Evolutionary conservation across 169 alveolate genomes (phyloP).

Genomic region (Cryptosporidium meleagridis): DNA sequence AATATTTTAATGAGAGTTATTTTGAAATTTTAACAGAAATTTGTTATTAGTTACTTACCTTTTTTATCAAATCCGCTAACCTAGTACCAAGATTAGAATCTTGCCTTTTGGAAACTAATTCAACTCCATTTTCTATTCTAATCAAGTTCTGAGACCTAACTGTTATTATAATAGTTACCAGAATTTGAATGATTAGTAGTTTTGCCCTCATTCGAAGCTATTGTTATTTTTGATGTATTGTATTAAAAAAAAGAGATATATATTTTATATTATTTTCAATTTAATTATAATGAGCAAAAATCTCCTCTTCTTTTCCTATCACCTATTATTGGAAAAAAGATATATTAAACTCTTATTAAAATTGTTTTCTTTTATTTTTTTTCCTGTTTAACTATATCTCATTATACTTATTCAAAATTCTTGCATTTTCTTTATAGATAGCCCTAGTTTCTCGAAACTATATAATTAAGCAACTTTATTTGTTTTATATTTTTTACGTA

Average conservation of each 20-base stretch:
- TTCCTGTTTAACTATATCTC: not conserved
- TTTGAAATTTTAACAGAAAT: not conserved
- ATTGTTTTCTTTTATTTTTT: not conserved
- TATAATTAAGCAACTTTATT: not conserved
- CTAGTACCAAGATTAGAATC: constrained; percentile 14
- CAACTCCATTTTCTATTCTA: constrained; percentile 26
- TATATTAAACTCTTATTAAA: not conserved
- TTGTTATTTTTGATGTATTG: not conserved
- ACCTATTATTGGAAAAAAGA: not conserved
- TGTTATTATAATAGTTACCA: not conserved
- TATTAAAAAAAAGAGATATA: not conserved
- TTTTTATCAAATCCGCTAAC: constrained; percentile 9
- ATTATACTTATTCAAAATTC: not conserved
- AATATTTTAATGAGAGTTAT: not conserved
- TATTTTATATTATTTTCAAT: not conserved
- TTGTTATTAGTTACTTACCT: constrained; percentile 1
- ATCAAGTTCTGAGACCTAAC: constrained; percentile 43
- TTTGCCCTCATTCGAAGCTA: constrained; percentile 7
- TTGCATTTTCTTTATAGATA: not conserved
- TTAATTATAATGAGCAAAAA: not conserved
- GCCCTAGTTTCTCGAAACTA: not conserved
- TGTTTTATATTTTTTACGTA: not conserved
- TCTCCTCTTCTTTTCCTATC: not conserved
- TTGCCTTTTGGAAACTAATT: not conserved
- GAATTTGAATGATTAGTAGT: not conserved